Evolutionary conservation across 306 rosid species (phyloP), one percentile per base, ranked within the genome.

Genomic region (Vigna radiata): DNA sequence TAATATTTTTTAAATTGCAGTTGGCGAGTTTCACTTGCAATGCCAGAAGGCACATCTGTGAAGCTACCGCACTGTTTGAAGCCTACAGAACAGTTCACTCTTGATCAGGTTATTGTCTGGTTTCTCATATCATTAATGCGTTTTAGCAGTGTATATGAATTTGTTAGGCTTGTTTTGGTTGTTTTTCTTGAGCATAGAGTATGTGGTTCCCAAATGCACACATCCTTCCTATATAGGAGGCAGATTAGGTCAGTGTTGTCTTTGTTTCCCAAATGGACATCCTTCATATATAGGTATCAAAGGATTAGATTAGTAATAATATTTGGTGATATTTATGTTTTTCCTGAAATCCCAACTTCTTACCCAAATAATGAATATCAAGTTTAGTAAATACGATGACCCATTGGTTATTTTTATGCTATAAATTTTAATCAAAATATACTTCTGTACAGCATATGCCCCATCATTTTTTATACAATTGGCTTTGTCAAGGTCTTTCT

Each of bases 61-160:
- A 81, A 92, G 1, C 88, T 90, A 6, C 98, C 99, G 21, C 80
- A 91, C 83, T 89, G 90, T 72, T 74, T 96, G 81, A 93, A 82
- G 85, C 78, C 3, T n/a, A 59, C 90, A 9, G 93, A 91, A 74
- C 91, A 89, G 49, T 82, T 80, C 75, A 64, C 85, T 76, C 86
- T 91, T 75, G 98, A 93, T 77, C 97, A 96, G 98, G 96, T 88
- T 78, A 74, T 36, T 79, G 81, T 75, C 74, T 46, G 54, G 49
- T 69, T 85, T 73, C 65, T 65, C 73, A 62, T 67, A 33, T 75
- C 31, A 73, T 33, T 52, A 54, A 29, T 62, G 78, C 47, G 8
- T 55, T 71, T 74, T 71, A 62, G 46, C 74, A 23, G 39, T 74
- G 48, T 29, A 46, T 41, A 46, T 43, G 49, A 64, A 39, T 60